These are phyloP conservation scores for Astragalus membranaceus DNA, from an alignment of 306 rosid genomes.

Conservation along the genomic window DNA sequence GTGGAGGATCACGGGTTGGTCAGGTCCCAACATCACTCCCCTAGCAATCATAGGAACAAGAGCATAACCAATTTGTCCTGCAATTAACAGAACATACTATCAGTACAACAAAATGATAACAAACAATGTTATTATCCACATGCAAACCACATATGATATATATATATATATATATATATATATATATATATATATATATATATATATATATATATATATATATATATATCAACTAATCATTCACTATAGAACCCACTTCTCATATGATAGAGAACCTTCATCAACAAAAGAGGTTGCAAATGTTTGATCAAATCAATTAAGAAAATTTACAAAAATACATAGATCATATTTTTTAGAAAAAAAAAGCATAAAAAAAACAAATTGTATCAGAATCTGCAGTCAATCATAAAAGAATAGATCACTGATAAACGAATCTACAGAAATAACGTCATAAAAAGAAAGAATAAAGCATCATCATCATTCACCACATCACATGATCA, in stretches of 20 bases:
- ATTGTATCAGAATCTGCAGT: background rate
- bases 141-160: background rate
- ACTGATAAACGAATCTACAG: background rate
- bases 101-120: slow-evolving; percentile 2
- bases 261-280: background rate
- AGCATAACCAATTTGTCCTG: slow-evolving; percentile 98
- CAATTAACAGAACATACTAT: slow-evolving; percentile 16
- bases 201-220: too few relatives aligned
- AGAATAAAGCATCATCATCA: background rate
- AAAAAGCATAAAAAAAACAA: background rate
- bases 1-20: slow-evolving; percentile 96
- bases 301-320: background rate
- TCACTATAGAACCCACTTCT: too few relatives aligned
- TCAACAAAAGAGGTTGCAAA: background rate
- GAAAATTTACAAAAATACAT: background rate
- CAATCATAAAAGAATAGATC: background rate
- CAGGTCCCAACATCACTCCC: slow-evolving; percentile 86
- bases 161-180: too few relatives aligned
- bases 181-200: background rate
- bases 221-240: background rate
- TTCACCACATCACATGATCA: background rate
- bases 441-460: background rate
- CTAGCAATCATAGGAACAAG: slow-evolving; percentile 98
- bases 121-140: background rate
- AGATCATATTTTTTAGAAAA: background rate